phyloP scores from a whole-genome alignment of 129 eudicot species.

The Calendula officinalis region DNA sequence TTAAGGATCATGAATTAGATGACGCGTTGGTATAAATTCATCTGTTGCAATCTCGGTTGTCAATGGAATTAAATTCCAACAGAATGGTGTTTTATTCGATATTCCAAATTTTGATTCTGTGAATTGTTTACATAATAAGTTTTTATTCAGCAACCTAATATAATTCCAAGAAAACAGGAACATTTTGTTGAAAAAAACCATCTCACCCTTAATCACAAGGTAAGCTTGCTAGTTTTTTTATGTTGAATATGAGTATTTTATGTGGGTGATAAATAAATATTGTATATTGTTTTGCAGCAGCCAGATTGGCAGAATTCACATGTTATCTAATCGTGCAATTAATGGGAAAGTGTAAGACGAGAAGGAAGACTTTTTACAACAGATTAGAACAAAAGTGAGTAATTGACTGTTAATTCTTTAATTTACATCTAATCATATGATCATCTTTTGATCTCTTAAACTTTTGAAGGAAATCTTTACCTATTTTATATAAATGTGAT shows the following conservation, averaged over 20 bases:
- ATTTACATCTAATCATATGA: no score
- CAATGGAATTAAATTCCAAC: constrained; percentile 35
- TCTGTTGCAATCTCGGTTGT: constrained; percentile 56
- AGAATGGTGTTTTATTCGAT: constrained; percentile 40
- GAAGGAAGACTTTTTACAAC: constrained; percentile 80
- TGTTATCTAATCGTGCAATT: constrained; percentile 22
- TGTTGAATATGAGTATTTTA: no score
- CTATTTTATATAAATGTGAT: no score
- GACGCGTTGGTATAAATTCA: constrained; percentile 58
- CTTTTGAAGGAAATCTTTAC: no score
- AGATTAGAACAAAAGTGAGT: constrained; percentile 91
- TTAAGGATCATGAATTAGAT: constrained; percentile 50
- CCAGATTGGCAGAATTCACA: constrained; percentile 39
- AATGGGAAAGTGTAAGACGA: constrained; percentile 43
- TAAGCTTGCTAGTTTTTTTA: constrained; percentile 7
- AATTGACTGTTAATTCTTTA: neutral
- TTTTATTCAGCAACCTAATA: constrained; percentile 54
- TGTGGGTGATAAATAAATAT: constrained; percentile 9
- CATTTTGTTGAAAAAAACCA: constrained; percentile 28
- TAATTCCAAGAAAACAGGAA: constrained; percentile 47
- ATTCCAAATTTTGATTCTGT: constrained; percentile 55
- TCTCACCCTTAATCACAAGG: constrained; percentile 39
- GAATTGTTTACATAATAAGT: neutral
- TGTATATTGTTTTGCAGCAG: constrained; percentile 32
- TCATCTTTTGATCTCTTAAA: no score